Evolutionary conservation across 2,329 filamentous ascomycete genomes (phyloP), one percentile per base, ranked within the genome.

Genomic region (Xylariales sp.): DNA sequence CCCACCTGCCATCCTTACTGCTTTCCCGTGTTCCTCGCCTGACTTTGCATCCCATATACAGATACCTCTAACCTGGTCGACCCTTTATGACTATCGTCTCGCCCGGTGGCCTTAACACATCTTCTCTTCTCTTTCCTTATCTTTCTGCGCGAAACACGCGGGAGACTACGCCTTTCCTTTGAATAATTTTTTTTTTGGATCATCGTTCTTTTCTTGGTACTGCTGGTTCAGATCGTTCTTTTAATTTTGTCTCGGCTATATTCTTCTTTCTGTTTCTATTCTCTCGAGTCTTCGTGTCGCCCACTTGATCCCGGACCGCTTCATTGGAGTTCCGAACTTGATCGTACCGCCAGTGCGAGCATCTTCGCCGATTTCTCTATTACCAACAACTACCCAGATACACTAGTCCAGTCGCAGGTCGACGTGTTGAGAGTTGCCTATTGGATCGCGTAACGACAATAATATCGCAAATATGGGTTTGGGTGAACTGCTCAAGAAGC

Each of bases 211-310:
- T 64, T 59, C 55, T 48, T 57, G n/a, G 57, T 60, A 61, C 76
- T 78, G 75, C 77, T 80, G 74, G 75, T 65, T 78, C 74, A 78
- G 74, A 74, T 66, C 63, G 53, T 61, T 71, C 65, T 62, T 67
- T 71, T 65, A 50, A 48, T 50, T 55, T 40, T 55, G 45, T 50
- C 52, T 43, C 45, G 52, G 57, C 46, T 47, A 40, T 41, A 43
- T 39, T 35, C 27, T 30, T 40, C 55, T 46, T 50, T 53, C 44
- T 45, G 52, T 57, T 47, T 47, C 41, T 41, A 43, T 39, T 35
- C 27, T 30, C 43, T 44, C 49, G 44, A 45, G 47, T 52, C 46
- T 51, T n/a, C n/a, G n/a, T n/a, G n/a, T n/a, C n/a, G n/a, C n/a
- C n/a, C n/a, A n/a, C n/a, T n/a, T n/a, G n/a, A n/a, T n/a, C n/a